phyloP scores from a whole-genome alignment of 2,329 filamentous ascomycete species.

The Claviceps citrina region DNA sequence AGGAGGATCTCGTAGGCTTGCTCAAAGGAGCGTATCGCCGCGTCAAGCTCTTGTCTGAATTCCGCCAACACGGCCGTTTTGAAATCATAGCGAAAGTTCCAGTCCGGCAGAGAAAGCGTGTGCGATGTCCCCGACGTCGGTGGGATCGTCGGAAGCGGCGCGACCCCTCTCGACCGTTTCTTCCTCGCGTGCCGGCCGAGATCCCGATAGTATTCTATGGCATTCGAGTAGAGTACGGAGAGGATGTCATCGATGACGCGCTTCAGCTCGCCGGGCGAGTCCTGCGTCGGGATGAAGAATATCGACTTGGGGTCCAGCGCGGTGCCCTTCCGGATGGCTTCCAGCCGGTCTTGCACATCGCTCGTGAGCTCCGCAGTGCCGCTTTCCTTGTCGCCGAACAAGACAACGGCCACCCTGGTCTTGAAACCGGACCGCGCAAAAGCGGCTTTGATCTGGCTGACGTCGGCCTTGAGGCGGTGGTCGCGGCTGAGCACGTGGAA shows the following conservation, averaged over 20 bases:
- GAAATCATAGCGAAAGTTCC: conserved; percentile 90
- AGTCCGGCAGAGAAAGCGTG: conserved; percentile 68
- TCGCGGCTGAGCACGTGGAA: conserved; percentile 72
- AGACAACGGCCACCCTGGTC: conserved; percentile 57
- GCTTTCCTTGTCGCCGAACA: conserved; percentile 18
- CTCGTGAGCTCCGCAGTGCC: conserved; percentile 40
- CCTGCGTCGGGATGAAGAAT: conserved; percentile 66
- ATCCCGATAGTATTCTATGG: conserved; percentile 85
- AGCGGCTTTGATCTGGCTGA: conserved; percentile 58
- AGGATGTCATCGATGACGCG: conserved; percentile 62
- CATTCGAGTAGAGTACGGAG: conserved; percentile 53
- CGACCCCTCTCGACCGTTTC: conserved; percentile 66
- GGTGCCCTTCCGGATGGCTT: conserved; percentile 63
- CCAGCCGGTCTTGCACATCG: conserved; percentile 51
- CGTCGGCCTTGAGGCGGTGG: conserved; percentile 75
- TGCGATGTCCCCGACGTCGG: conserved; percentile 75
- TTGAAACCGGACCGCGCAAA: conserved; percentile 59
- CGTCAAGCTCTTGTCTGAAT: conserved; percentile 84
- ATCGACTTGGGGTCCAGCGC: conserved; percentile 71
- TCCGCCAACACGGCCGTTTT: conserved; percentile 85
- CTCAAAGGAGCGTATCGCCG: conserved; percentile 71
- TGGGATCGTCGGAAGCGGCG: conserved; percentile 67
- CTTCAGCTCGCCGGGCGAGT: conserved; percentile 54
- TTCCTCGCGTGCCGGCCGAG: conserved; percentile 81
- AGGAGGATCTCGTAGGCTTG: conserved; percentile 74